Base-by-base conservation (phyloP, 305 asterid genomes). In the Fraxinus baroniana region DNA sequence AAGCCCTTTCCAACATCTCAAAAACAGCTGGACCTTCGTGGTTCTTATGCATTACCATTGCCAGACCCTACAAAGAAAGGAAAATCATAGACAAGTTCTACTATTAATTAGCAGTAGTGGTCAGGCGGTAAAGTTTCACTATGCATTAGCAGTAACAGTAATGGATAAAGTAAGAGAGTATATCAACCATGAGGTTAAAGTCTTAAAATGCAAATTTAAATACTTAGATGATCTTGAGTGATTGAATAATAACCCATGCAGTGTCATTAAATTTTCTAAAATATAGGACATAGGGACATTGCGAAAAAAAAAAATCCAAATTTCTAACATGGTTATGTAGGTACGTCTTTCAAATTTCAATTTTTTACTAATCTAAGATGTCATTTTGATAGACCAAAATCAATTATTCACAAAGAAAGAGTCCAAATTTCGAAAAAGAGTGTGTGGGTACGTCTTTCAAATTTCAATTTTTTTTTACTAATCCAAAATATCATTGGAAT, bases 31-130 rank as follows among this genome's bases (percentile, higher is more conserved):
- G 90, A 37, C 97, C 97, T 86, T 95, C 98, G 55, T 78, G 84
- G 78, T 94, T 94, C 88, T 90, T 95, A 86, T 95, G 97, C 98
- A 95, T 93, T 86, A 90, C 98, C 95, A 94, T 94, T 28, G 97
- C 99, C 84, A 95, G 87, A 79, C 98, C 95, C 95, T 93, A 79
- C 68, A 84, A 83, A 39, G 57, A 79, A 28, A 84, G 70, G 37
- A 30, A 37, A 5, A 78, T 72, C 22, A 22, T 26, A 52, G 57
- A 80, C 64, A 52, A 74, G 17, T 72, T 78, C 55, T 79, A 78
- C n/a, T 32, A 41, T 24, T 26, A 32, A 78, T 62, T 62, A 79
- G 35, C 64, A 64, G 15, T 24, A 80, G 81, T 44, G 18, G 22
- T 15, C 60, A 77, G 15, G 30, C 13, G 10, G 60, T 30, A 74